These are phyloP conservation scores for Sordaria brevicollis DNA, from an alignment of 495 filamentous ascomycete species.

Conservation along the genomic window DNA sequence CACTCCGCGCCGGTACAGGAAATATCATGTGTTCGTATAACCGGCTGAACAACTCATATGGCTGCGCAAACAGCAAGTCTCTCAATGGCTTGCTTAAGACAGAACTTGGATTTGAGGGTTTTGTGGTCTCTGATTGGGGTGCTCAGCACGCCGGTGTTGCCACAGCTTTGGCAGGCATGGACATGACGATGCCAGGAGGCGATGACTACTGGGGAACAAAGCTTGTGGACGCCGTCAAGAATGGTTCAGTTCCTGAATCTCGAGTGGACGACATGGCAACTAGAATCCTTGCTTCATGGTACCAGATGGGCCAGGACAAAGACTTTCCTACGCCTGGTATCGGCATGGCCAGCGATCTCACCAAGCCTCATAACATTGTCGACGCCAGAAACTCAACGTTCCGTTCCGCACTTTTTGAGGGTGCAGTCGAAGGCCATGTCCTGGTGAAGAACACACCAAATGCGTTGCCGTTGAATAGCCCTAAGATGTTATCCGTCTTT, in stretches of 20 bases:
- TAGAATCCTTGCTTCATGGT: conserved; percentile 52
- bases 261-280: conserved; percentile 44
- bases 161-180: conserved; percentile 46
- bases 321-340: conserved; percentile 35
- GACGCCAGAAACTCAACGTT: conserved; percentile 35
- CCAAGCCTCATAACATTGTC: conserved; percentile 40
- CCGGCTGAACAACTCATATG: conserved; percentile 54
- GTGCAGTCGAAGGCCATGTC: conserved; percentile 47
- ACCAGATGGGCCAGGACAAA: conserved; percentile 43
- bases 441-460: conserved; percentile 51
- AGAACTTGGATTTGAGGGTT: conserved; percentile 52
- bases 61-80: conserved; percentile 51
- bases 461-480: conserved; percentile 44
- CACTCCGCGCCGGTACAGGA: conserved; percentile 49
- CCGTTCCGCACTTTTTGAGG: conserved; percentile 31
- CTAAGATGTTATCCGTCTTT: conserved; percentile 37
- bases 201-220: conserved; percentile 28
- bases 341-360: conserved; percentile 41
- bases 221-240: conserved; percentile 33
- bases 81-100: conserved; percentile 55
- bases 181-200: conserved; percentile 52
- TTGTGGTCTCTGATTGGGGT: conserved; percentile 56
- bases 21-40: conserved; percentile 65
- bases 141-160: conserved; percentile 47
- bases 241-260: conserved; percentile 37